Conservation (phyloP, 2,329 filamentous ascomycete species). For the Exophiala spinifera region DNA sequence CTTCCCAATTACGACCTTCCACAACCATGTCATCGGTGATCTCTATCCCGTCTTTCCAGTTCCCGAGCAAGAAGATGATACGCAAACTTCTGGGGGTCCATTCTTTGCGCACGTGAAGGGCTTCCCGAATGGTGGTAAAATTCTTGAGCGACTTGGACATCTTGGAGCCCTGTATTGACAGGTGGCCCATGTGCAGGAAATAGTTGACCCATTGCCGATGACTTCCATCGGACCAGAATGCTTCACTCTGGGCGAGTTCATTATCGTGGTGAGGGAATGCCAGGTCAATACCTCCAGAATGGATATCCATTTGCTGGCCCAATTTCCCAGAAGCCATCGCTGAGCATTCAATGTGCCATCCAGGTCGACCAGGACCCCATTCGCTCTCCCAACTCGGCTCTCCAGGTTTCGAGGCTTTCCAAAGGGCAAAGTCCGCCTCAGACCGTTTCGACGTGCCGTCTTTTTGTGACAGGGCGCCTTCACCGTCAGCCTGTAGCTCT, state of each 20-base stretch:
- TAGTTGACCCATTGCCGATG: constrained; percentile 84
- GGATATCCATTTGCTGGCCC: constrained; percentile 82
- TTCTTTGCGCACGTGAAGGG: constrained; percentile 58
- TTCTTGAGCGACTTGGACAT: constrained; percentile 98
- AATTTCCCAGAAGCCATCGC: constrained; percentile 92
- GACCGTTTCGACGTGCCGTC: constrained; percentile 64
- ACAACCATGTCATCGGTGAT: constrained; percentile 80
- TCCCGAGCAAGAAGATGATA: constrained; percentile 81
- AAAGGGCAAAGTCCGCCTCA: constrained; percentile 82
- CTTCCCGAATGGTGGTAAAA: constrained; percentile 88
- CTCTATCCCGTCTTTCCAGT: constrained; percentile 88
- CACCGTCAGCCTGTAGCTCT: constrained; percentile 79
- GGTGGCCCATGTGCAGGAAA: constrained; percentile 91
- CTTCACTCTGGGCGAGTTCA: constrained; percentile 84
- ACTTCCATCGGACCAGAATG: constrained; percentile 61
- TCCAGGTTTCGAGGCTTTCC: constrained; percentile 88
- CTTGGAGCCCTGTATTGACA: constrained; percentile 84
- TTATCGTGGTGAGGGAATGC: constrained; percentile 93
- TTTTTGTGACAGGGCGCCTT: constrained; percentile 69
- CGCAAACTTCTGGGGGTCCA: constrained; percentile 79
- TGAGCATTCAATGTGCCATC: constrained; percentile 97
- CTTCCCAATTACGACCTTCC: constrained; percentile 74
- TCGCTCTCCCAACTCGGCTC: constrained; percentile 86
- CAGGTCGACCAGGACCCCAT: constrained; percentile 84
- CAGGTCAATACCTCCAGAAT: constrained; percentile 88